phyloP scores from a whole-genome alignment of 208 protist genomes.

The Perkinsela sp. region DNA sequence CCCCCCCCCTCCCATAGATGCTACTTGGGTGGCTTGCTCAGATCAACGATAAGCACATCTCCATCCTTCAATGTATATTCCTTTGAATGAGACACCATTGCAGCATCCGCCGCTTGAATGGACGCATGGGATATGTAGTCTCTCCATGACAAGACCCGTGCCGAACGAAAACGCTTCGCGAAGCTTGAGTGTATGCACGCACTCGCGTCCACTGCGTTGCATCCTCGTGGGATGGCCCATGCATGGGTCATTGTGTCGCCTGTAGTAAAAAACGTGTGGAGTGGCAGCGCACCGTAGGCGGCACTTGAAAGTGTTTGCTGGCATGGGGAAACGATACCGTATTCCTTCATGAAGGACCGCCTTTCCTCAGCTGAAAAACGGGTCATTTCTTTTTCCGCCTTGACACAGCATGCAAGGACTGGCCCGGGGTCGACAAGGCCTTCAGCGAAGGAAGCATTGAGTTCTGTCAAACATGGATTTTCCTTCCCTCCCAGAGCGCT shows the following conservation, averaged over 20 bases:
- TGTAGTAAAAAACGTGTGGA: not conserved
- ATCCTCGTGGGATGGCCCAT: not conserved
- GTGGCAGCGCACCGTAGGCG: not conserved
- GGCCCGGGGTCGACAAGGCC: not conserved
- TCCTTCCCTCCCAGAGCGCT: not conserved
- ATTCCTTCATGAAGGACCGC: not conserved
- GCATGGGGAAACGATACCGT: not conserved
- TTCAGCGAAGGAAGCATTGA: not conserved
- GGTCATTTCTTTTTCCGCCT: not conserved
- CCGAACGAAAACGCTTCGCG: not conserved
- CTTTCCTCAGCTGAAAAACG: not conserved
- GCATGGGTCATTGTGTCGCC: not conserved
- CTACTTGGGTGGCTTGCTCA: no score
- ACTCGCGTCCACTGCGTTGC: not conserved
- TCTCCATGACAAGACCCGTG: not conserved
- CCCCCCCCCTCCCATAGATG: no score
- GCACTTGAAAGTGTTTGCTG: not conserved
- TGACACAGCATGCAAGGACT: not conserved
- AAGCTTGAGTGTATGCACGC: not conserved
- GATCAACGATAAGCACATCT: not conserved
- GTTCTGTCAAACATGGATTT: not conserved
- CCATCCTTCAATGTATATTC: not conserved
- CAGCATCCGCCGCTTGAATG: not conserved
- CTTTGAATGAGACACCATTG: not conserved
- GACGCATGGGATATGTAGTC: not conserved